Conservation (phyloP, 2,329 filamentous ascomycete species). For the Colletotrichum karsti region DNA sequence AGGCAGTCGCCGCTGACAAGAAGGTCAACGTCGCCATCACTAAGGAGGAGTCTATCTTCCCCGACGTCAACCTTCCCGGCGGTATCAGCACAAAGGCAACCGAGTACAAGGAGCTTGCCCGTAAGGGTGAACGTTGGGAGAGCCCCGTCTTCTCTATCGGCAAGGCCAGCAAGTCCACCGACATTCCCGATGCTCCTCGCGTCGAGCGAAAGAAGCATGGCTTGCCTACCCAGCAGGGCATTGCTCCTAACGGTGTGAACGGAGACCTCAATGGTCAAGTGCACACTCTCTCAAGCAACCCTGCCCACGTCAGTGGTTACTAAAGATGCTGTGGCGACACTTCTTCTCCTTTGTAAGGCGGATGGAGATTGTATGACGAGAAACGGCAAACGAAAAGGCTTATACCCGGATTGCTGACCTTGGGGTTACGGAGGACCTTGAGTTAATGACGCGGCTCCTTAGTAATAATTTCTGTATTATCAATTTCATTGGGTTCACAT, state of each 20-base stretch:
- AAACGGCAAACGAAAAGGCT: constrained; percentile 24
- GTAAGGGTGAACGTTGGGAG: constrained; percentile 93
- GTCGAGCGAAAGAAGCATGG: constrained; percentile 57
- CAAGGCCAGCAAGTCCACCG: constrained; percentile 73
- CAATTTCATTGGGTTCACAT: neutral
- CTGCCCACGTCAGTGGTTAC: constrained; percentile 14
- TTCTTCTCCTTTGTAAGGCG: constrained; percentile 10
- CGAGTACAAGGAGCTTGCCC: constrained; percentile 88
- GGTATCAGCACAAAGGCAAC: constrained; percentile 94
- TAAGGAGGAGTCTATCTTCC: constrained; percentile 89
- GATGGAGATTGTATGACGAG: constrained; percentile 2
- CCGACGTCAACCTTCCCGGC: constrained; percentile 83
- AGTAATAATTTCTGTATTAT: constrained; percentile 14
- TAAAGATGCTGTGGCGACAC: neutral
- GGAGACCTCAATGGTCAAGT: neutral
- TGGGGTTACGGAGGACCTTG: neutral
- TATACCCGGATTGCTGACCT: constrained; percentile 17
- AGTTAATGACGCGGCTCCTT: constrained; percentile 3
- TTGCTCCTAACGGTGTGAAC: neutral
- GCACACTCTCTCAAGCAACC: constrained; percentile 2
- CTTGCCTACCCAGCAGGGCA: neutral
- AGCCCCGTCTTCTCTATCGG: constrained; percentile 93
- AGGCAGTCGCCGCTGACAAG: constrained; percentile 68
- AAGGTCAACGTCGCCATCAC: constrained; percentile 87
- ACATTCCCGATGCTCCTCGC: constrained; percentile 70